Evolutionary conservation across 805 yeast genomes (phyloP).

Genomic region (Cyberlindnera euphorbiiphila): DNA sequence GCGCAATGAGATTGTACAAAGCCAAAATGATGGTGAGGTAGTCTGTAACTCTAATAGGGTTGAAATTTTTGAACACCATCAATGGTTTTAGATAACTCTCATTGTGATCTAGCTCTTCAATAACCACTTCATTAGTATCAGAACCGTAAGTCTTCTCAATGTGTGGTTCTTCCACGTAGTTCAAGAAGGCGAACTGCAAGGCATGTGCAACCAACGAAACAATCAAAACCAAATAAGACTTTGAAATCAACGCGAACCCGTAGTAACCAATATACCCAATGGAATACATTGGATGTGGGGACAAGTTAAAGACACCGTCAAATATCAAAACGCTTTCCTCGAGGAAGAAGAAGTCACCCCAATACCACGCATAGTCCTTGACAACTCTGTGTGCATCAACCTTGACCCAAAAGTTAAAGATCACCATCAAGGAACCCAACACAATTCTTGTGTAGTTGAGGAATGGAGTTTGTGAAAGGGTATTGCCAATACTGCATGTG

Average conservation of each 20-base stretch:
- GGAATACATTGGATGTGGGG: constrained; percentile 92
- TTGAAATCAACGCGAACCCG: constrained; percentile 74
- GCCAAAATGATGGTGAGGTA: constrained; percentile 43
- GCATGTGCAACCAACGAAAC: constrained; percentile 75
- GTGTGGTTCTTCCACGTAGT: constrained; percentile 79
- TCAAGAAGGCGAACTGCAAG: constrained; percentile 69
- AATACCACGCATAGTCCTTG: constrained; percentile 90
- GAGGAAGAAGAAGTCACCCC: constrained; percentile 90
- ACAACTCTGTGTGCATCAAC: constrained; percentile 84
- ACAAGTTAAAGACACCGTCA: constrained; percentile 86
- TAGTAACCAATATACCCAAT: constrained; percentile 86
- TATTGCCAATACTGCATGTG: constrained; percentile 27
- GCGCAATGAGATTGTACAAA: constrained; percentile 38
- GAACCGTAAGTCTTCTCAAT: constrained; percentile 73
- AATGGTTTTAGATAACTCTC: constrained; percentile 49
- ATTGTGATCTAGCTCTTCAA: constrained; percentile 34
- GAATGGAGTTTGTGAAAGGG: constrained; percentile 41
- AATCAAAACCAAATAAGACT: constrained; percentile 63
- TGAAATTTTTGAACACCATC: constrained; percentile 58
- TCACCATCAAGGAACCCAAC: constrained; percentile 56
- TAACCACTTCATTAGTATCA: constrained; percentile 28
- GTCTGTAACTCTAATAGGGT: constrained; percentile 61
- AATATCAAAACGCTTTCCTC: constrained; percentile 68
- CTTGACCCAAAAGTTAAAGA: constrained; percentile 82
- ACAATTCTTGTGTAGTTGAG: constrained; percentile 48